Evolutionary conservation across 2,329 filamentous ascomycete genomes (phyloP), one percentile per base, ranked within the genome.

Genomic region (Penicillium decumbens): DNA sequence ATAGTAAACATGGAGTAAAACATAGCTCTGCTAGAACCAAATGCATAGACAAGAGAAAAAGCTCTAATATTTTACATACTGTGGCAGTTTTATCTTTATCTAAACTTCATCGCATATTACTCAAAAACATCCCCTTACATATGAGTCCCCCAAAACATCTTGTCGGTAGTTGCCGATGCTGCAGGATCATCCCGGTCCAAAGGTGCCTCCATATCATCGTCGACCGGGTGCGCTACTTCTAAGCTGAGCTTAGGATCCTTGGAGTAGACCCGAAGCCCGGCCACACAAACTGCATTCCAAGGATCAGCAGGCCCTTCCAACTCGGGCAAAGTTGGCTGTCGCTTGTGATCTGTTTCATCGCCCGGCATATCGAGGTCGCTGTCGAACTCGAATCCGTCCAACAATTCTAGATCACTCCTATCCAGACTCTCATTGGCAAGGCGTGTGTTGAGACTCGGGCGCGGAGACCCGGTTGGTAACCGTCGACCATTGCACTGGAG

Each of bases 241-340:
- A 84, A 73, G 3, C 69, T 74, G 30, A 82, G 72, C 37, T 65
- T 63, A 5, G 67, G 68, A 53, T 80, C 76, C 51, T 78, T 75
- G 8, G 74, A 77, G 58, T 81, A 83, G 0, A 84, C 80, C 5
- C 79, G 71, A 27, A 84, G 63, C 0, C 81, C 81, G 4, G 83
- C 74, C 13, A 83, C 79, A 53, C 79, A 81, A 1, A 82, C 74
- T 0, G 81, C 81, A 57, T 83, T 82, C 81, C 81, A 84, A 0
- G 79, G 79, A 51, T 71, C 66, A 10, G 39, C 49, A 45, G 40
- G 48, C 12, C 44, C 51, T 3, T 58, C 47, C 5, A 41, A 4
- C 1, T 47, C 39, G 2, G 27, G 28, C 6, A 45, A 44, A 2
- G 46, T 44, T 7, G 27, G 32, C 1, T 15, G 49, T 2, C 38